A percentile compares a stretch with the other conserved stretches of the same genome.
Evolutionary conservation across 352 stramenopile genomes (phyloP).

Genomic region (Globisporangium barbulae): DNA sequence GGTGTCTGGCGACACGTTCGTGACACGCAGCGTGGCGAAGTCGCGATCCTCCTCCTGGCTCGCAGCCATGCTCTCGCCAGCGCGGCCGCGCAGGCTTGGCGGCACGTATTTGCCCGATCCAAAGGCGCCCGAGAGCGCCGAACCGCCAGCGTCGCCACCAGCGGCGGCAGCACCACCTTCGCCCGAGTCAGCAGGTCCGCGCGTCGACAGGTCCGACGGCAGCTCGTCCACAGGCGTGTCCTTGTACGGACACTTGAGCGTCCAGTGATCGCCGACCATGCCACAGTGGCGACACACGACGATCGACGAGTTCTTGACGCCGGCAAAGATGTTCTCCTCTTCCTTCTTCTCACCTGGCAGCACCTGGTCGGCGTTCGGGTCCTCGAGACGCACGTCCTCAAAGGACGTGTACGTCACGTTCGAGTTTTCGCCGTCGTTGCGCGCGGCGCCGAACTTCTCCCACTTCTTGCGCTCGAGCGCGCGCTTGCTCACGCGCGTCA

Average conservation of each 20-base stretch:
- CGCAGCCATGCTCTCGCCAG: slow-evolving; percentile 25
- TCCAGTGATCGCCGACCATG: slow-evolving; percentile 90
- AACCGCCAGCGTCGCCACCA: slow-evolving; percentile 33
- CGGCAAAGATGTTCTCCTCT: slow-evolving; percentile 84
- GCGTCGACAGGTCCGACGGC: slow-evolving; percentile 62
- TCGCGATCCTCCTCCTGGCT: slow-evolving; percentile 64
- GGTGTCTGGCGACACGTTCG: slow-evolving; percentile 98
- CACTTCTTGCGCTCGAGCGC: slow-evolving; percentile 81
- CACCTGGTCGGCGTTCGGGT: slow-evolving; percentile 86
- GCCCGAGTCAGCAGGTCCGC: slow-evolving; percentile 30
- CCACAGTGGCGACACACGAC: slow-evolving; percentile 89
- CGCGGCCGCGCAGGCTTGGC: slow-evolving; percentile 71
- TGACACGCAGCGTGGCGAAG: slow-evolving; percentile 96
- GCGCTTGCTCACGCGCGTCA: slow-evolving; percentile 82
- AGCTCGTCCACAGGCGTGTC: slow-evolving; percentile 81
- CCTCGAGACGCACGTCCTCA: slow-evolving; percentile 77
- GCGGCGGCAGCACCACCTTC: slow-evolving; percentile 27
- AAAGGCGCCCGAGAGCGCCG: slow-evolving; percentile 66
- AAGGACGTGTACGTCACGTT: slow-evolving; percentile 88
- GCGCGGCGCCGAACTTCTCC: slow-evolving; percentile 79
- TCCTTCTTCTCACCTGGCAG: slow-evolving; percentile 87
- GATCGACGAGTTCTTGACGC: slow-evolving; percentile 87
- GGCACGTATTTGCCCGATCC: slow-evolving; percentile 87
- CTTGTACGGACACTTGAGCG: slow-evolving; percentile 91
- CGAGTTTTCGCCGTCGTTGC: slow-evolving; percentile 66